Base-by-base conservation (phyloP, 2,329 filamentous ascomycete species). In the Akanthomyces dipterigenus region DNA sequence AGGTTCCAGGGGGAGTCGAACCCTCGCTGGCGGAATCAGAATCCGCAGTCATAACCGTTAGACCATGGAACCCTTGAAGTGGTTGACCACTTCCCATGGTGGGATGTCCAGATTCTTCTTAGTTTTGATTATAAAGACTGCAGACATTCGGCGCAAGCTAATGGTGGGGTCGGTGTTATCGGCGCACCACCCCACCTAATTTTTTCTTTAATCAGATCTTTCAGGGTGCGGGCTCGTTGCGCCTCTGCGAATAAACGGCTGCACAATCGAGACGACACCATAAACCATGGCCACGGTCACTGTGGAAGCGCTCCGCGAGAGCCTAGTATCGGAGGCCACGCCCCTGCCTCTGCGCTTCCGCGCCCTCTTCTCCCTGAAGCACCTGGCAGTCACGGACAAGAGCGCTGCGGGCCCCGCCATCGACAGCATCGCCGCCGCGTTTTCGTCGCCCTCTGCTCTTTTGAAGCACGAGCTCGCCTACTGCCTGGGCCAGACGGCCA, bases 401-500 rank as follows among this genome's bases (percentile, higher is more conserved):
- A 86, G 88, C 67, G 72, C 76, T 36, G 75, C 78, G 36, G 64
- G 71, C 54, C 79, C 79, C 11, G 84, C 86, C 55, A 84, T 89
- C 67, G 82, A 87, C 61, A 93, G 95, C 46, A 99, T 99, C 68
- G 92, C 93, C 2, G 91, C 92, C 8, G 93, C 82, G 2, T 95
- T 99, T 68, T 70, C 80, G 0, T 96, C 93, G 3, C 87, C 90
- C 0, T 98, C 93, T 5, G 93, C 91, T 3, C 82, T 98, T 9
- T 80, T 98, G 51, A 98, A 98, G 79, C 95, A 99, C 75, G 95
- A 99, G 74, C 82, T 99, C 54, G 95, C 95, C 28, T 99, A 99
- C 78, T 99, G 95, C 72, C 83, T 99, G 2, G 95, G 95, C 8
- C 95, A 99, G 77, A 93, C 90, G 1, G 87, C 87, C 62, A 91